Evolutionary conservation across 805 yeast genomes (phyloP).

Genomic region (Ogataea nitratoaversa): DNA sequence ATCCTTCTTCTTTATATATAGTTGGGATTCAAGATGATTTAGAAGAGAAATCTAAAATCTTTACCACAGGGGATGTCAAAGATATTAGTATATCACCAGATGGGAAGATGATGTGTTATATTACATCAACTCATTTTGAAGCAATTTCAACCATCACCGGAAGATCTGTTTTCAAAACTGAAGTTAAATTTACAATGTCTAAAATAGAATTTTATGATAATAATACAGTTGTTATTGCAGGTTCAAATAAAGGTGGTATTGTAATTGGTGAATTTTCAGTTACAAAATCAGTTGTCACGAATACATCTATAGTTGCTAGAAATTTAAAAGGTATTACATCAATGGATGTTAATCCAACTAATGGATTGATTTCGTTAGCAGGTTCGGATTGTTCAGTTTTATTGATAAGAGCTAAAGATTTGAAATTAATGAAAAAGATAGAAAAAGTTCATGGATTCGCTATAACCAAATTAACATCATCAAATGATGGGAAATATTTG

Average conservation of each 20-base stretch:
- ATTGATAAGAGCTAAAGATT: conserved; percentile 47
- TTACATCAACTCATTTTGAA: conserved; percentile 53
- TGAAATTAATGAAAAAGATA: conserved; percentile 46
- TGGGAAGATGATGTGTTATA: conserved; percentile 59
- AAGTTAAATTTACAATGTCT: conserved; percentile 24
- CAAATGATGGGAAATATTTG: conserved; percentile 60
- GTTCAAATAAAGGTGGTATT: conserved; percentile 41
- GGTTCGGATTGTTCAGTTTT: conserved; percentile 66
- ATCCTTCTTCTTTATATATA: conserved; percentile 60
- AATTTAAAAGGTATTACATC: conserved; percentile 56
- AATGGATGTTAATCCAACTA: conserved; percentile 37
- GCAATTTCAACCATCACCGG: conserved; percentile 50
- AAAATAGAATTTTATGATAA: conserved; percentile 32
- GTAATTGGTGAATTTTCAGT: conserved; percentile 42
- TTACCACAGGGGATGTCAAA: conserved; percentile 49
- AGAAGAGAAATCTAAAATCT: conserved; percentile 49
- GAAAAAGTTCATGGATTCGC: conserved; percentile 73
- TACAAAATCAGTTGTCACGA: conserved; percentile 37
- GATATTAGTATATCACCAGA: conserved; percentile 68
- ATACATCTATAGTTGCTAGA: conserved; percentile 37
- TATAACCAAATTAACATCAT: conserved; percentile 66
- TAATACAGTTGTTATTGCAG: conserved; percentile 39
- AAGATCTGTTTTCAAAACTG: conserved; percentile 28
- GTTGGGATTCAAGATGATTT: conserved; percentile 50
- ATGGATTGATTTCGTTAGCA: conserved; percentile 48